Evolutionary conservation across 257 asterid genomes (phyloP).

Genomic region (Solanum tacnaense): DNA sequence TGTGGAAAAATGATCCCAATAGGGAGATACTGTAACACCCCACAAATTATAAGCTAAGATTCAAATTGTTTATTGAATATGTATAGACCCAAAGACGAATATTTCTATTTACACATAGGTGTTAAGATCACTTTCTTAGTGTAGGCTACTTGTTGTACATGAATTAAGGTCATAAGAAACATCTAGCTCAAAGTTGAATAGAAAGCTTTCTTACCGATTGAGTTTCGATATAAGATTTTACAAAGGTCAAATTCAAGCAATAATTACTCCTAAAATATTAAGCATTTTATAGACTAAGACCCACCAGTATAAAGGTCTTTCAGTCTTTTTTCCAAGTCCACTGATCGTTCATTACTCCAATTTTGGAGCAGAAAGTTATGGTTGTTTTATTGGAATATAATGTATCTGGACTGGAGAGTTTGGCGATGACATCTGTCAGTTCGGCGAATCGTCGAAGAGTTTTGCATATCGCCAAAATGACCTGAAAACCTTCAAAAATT

Average conservation of each 20-base stretch:
- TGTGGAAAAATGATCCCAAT: too few species aligned
- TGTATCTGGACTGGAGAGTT: neutral
- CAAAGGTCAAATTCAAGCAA: neutral
- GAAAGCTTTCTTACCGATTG: neutral
- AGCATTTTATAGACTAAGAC: neutral
- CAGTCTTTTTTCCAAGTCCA: neutral
- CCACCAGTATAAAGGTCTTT: neutral
- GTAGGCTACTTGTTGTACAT: neutral
- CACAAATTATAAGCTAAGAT: neutral
- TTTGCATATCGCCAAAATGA: neutral
- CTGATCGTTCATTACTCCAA: too few species aligned
- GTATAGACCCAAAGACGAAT: neutral
- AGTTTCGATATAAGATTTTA: neutral
- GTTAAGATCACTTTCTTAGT: neutral
- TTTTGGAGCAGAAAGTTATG: neutral
- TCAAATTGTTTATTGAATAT: too few species aligned
- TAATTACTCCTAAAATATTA: too few species aligned
- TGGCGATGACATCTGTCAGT: neutral
- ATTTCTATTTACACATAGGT: neutral
- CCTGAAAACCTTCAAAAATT: neutral
- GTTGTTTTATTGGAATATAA: too few species aligned
- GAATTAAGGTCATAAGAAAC: neutral
- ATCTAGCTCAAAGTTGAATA: neutral
- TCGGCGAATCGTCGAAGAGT: too few species aligned
- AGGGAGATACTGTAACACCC: neutral